These are phyloP conservation scores for Coemansia sp. DNA, from an alignment of 192 early-diverging fungal genomes.

Conservation along the genomic window DNA sequence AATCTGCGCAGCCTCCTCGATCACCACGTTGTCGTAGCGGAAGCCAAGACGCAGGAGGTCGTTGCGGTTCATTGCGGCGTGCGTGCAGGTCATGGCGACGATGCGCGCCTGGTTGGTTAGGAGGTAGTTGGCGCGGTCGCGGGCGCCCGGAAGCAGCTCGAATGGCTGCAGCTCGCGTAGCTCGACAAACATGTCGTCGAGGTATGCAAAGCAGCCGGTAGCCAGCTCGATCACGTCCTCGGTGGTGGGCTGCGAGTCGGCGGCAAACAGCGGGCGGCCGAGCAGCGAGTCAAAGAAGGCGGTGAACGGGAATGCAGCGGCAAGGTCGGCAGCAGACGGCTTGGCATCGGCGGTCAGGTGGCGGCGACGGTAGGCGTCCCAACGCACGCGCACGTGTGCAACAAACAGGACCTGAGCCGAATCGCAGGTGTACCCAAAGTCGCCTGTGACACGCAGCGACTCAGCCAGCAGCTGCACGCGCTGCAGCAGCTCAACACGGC, in stretches of 20 bases:
- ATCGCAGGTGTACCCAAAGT: constrained; percentile 89
- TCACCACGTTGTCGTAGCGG: constrained; percentile 92
- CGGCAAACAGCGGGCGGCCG: constrained; percentile 59
- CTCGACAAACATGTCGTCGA: constrained; percentile 79
- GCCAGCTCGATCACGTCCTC: constrained; percentile 61
- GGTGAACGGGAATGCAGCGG: constrained; percentile 75
- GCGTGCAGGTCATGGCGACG: constrained; percentile 96
- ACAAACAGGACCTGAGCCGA: constrained; percentile 87
- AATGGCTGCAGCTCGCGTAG: constrained; percentile 91
- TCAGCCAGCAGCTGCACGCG: constrained; percentile 77
- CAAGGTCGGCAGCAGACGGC: constrained; percentile 1
- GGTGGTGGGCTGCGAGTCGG: constrained; percentile 10
- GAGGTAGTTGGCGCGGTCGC: constrained; percentile 86
- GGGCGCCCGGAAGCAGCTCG: constrained; percentile 77
- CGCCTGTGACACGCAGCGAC: constrained; percentile 75
- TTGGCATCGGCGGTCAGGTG: constrained; percentile 16
- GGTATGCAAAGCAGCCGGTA: constrained; percentile 78
- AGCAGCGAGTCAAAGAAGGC: constrained; percentile 67
- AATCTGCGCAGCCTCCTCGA: constrained; percentile 97
- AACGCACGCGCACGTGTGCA: constrained; percentile 70
- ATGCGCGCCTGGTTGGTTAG: constrained; percentile 95
- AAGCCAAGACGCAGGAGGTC: constrained; percentile 88
- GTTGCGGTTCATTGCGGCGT: constrained; percentile 85
- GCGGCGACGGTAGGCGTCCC: constrained; percentile 64
- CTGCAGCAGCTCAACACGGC: constrained; percentile 66